Percentiles rank a stretch among this genome's conserved stretches.
Conservation (phyloP, 108 stramenopile genomes). For the Nannochloropsis salina region DNA sequence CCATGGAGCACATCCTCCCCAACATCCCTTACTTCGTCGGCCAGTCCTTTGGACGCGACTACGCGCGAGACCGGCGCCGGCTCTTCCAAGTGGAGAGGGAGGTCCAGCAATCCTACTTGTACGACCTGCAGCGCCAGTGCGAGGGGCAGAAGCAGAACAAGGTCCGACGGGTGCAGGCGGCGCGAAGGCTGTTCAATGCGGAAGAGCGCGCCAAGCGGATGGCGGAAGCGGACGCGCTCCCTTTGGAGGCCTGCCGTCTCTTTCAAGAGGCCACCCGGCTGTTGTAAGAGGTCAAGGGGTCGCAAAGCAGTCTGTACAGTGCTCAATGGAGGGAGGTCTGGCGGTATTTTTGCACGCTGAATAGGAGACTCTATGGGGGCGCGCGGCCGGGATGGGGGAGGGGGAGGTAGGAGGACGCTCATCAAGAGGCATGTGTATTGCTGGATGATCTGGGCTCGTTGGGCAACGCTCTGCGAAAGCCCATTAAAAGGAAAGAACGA, state of each 20-base stretch:
- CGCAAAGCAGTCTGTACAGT: neutral
- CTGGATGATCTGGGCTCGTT: no score
- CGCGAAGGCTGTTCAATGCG: slow-evolving; percentile 12
- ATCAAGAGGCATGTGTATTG: no score
- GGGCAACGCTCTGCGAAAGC: no score
- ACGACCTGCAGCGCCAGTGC: slow-evolving; percentile 18
- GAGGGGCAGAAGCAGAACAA: slow-evolving; percentile 15
- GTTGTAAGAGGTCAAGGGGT: neutral
- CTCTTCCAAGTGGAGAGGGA: neutral
- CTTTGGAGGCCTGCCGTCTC: slow-evolving; percentile 5
- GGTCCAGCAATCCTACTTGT: slow-evolving; percentile 4
- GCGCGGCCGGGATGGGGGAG: no score
- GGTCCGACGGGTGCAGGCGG: neutral
- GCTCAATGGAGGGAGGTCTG: neutral
- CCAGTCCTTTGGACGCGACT: neutral
- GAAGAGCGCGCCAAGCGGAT: neutral
- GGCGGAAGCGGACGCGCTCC: slow-evolving; percentile 7
- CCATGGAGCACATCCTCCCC: neutral
- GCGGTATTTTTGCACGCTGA: neutral
- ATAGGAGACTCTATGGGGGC: neutral
- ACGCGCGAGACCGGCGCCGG: neutral
- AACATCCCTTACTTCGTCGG: slow-evolving; percentile 10
- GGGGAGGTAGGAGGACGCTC: no score
- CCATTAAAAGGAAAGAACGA: no score
- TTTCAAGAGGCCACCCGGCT: neutral